phyloP scores from a whole-genome alignment of 2,329 filamentous ascomycete genomes.

The Pseudocercospora musae region DNA sequence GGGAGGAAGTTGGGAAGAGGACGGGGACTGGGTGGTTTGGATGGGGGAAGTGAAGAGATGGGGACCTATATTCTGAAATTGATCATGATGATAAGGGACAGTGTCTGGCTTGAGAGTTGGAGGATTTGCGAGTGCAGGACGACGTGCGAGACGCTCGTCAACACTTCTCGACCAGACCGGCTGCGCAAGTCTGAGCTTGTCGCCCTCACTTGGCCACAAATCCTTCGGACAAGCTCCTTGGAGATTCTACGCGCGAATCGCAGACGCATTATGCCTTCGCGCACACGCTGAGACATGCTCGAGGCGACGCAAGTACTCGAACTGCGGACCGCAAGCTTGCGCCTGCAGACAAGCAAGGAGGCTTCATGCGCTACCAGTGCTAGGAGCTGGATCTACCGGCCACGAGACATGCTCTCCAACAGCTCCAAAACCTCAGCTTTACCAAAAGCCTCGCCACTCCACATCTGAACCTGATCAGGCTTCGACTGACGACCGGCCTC shows the following conservation, averaged over 20 bases:
- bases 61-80: too few species aligned
- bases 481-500: neutral
- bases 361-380: too few species aligned
- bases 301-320: neutral
- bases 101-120: neutral
- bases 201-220: neutral
- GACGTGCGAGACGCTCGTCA: neutral
- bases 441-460: neutral
- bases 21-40: conserved; percentile 14
- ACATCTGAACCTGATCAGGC: neutral
- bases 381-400: neutral
- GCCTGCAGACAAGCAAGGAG: neutral
- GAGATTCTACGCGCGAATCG: neutral
- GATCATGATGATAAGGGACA: neutral
- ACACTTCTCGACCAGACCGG: neutral
- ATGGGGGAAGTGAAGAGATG: conserved; percentile 8
- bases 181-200: neutral
- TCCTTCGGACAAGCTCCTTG: neutral
- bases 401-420: neutral
- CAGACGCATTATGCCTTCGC: neutral
- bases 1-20: conserved; percentile 4
- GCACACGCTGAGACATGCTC: neutral
- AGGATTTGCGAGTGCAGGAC: neutral
- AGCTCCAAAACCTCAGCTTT: neutral
- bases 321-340: neutral